Conservation (phyloP, 768 basidiomycete genomes). For the Cytidiella melzeri region DNA sequence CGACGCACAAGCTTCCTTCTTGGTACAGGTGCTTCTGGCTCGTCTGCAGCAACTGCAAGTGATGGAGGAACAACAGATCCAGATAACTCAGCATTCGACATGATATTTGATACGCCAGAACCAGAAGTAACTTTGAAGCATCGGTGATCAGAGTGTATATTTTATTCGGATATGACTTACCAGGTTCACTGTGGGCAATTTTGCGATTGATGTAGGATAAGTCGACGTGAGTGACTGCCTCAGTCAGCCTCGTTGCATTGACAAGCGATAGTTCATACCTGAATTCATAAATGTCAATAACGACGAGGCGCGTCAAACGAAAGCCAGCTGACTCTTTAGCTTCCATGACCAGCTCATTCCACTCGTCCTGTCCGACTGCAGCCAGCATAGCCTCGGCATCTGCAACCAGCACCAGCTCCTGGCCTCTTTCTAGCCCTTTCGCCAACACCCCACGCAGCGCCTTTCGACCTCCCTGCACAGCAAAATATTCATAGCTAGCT, state of each 20-base stretch:
- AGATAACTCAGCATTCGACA: slow-evolving; percentile 47
- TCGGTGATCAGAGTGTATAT: background rate
- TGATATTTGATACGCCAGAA: slow-evolving; percentile 36
- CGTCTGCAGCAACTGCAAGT: slow-evolving; percentile 12
- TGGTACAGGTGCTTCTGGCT: slow-evolving; percentile 8
- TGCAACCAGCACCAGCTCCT: slow-evolving; percentile 42
- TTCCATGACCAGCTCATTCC: slow-evolving; percentile 46
- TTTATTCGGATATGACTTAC: background rate
- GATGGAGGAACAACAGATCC: slow-evolving; percentile 38
- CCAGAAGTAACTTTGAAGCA: slow-evolving; percentile 3
- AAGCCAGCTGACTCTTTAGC: slow-evolving; percentile 49
- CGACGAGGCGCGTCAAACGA: too few relatives aligned
- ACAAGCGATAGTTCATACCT: slow-evolving; percentile 41
- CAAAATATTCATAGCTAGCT: slow-evolving; percentile 58
- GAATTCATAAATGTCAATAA: too few relatives aligned
- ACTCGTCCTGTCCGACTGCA: slow-evolving; percentile 47
- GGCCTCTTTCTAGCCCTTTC: slow-evolving; percentile 43
- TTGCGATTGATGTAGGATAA: slow-evolving; percentile 31
- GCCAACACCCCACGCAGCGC: slow-evolving; percentile 49
- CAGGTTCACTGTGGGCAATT: slow-evolving; percentile 20
- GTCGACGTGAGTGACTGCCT: slow-evolving; percentile 40
- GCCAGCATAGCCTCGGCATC: slow-evolving; percentile 40
- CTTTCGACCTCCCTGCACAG: slow-evolving; percentile 39
- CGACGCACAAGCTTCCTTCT: slow-evolving; percentile 30
- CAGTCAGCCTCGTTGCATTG: slow-evolving; percentile 40